Evolutionary conservation across 2,329 filamentous ascomycete species (phyloP).

Genomic region (Albophoma yamanashiensis): DNA sequence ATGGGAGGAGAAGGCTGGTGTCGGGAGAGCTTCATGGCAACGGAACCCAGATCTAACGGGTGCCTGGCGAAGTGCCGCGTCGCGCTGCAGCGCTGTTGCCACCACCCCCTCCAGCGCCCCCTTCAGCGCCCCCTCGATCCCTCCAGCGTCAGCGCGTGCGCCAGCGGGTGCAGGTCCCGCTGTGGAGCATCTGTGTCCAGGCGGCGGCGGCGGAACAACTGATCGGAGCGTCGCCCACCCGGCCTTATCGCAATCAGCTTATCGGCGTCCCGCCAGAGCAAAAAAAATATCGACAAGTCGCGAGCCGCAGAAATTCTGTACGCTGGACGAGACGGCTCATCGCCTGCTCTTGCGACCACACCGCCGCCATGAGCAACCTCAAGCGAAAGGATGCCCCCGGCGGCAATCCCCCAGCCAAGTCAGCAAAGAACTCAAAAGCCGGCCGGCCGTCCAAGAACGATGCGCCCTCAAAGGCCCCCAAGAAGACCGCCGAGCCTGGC

Average conservation of each 20-base stretch:
- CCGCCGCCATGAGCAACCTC: conserved; percentile 39
- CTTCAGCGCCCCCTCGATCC: background rate
- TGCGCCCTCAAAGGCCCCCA: conserved; percentile 11
- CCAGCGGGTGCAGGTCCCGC: background rate
- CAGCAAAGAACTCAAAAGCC: conserved; percentile 33
- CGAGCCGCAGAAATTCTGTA: background rate
- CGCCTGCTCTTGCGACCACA: conserved; percentile 8
- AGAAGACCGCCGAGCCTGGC: conserved; percentile 19
- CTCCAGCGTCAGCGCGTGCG: background rate
- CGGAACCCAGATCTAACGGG: background rate
- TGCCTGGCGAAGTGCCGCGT: background rate
- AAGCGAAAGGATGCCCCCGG: conserved; percentile 49
- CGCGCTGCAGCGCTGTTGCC: background rate
- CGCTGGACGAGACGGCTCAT: background rate
- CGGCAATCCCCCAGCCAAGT: conserved; percentile 37
- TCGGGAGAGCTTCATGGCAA: background rate
- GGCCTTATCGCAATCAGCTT: conserved; percentile 14
- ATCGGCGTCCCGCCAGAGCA: conserved; percentile 16
- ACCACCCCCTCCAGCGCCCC: background rate
- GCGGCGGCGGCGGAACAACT: background rate
- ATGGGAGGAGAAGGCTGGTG: background rate
- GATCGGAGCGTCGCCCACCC: conserved; percentile 3
- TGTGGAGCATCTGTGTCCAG: background rate
- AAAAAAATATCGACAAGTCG: conserved; percentile 17
- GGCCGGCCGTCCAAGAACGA: conserved; percentile 37